Evolutionary conservation across 2,329 filamentous ascomycete genomes (phyloP), one percentile per base, ranked within the genome.

Genomic region (Calonectria honghensis): DNA sequence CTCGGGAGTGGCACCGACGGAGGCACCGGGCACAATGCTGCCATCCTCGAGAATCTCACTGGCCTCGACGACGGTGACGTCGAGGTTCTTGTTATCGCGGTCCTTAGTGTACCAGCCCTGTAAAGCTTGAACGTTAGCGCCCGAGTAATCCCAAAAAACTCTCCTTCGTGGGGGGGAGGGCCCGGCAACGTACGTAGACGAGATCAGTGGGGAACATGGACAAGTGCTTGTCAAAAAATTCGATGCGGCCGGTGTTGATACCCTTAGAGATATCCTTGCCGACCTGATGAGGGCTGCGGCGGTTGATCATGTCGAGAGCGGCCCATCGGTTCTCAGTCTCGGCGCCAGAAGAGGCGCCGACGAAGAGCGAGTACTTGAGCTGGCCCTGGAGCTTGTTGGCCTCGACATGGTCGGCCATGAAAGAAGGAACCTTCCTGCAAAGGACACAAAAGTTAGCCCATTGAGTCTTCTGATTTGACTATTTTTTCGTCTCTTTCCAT

Each of bases 241-340:
- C 93, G 86, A 98, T 98, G 79, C 93, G 90, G 54, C 95, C 95
- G 80, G 93, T 92, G 85, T 98, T 98, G 87, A 98, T 97, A 13
- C 95, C 95, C 88, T 95, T 96, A 75, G 95, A 92, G 78, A 98
- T 98, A 73, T 94, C 91, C 88, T 97, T 98, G 83, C 95, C 95
- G 75, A 98, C 95, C 84, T 98, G 95, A 86, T 98, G 95, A 71
- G 95, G 95, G 79, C 92, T 91, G 72, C 95, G 91, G 72, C 95
- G 90, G 87, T 96, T 93, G 81, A 98, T 98, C 95, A 98, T 98
- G 86, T 98, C 93, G 77, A 96, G 88, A 6, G 88, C 86, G n/a
- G 96, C 95, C 96, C 96, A 98, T 85, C 95, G 90, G 85, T 97
- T 97, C 88, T 98, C 95, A 0, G 95, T 98, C 87, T 97, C 95